A percentile compares a stretch with the other conserved stretches of the same genome.
Evolutionary conservation across 2,329 filamentous ascomycete genomes (phyloP).

Genomic region (Colletotrichum tamarilloi): DNA sequence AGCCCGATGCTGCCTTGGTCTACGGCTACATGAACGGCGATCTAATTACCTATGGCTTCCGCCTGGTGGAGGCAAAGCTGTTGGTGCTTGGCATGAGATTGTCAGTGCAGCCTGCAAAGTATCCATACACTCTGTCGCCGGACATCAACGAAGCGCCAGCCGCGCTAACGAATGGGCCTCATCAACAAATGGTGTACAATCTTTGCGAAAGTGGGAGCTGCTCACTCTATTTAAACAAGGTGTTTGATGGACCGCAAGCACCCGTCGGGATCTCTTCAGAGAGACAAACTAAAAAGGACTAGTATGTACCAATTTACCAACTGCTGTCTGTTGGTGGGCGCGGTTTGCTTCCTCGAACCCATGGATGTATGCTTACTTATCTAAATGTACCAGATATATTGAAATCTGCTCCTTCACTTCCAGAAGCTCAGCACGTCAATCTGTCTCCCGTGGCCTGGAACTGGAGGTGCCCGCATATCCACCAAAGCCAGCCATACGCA

Average conservation of each 20-base stretch:
- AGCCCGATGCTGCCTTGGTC: background rate
- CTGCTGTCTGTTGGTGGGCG: background rate
- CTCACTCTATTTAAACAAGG: slow-evolving; percentile 11
- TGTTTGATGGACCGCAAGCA: slow-evolving; percentile 8
- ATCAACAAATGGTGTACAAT: slow-evolving; percentile 1
- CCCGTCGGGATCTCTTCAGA: background rate
- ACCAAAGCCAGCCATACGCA: background rate
- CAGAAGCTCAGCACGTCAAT: background rate
- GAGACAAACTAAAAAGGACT: background rate
- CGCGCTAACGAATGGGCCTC: background rate
- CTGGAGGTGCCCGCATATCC: background rate
- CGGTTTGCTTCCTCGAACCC: background rate
- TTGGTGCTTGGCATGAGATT: background rate
- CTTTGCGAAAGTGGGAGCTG: background rate
- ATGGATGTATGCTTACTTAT: background rate
- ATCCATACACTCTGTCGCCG: background rate
- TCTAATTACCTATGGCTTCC: background rate
- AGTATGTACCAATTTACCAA: background rate
- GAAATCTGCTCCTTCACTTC: background rate
- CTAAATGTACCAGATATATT: background rate
- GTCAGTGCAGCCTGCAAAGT: background rate
- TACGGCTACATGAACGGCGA: background rate
- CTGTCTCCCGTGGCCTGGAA: background rate
- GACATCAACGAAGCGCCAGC: slow-evolving; percentile 3
- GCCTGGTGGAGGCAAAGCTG: background rate